Conservation (phyloP, 352 stramenopile genomes). For the Globisporangium nunn region DNA sequence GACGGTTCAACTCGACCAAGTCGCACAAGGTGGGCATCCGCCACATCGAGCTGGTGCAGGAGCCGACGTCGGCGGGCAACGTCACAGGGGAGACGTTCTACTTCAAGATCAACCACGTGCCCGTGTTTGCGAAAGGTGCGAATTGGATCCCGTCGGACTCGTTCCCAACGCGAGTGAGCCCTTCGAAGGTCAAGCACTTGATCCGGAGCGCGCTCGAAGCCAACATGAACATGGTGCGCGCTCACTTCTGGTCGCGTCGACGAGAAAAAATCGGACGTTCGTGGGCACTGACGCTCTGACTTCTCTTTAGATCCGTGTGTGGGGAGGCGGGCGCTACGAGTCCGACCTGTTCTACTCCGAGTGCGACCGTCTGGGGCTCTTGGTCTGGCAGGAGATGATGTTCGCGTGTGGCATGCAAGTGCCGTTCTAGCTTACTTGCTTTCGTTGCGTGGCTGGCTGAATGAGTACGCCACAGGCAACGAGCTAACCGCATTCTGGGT, state of each 20-base stretch:
- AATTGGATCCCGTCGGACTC: slow-evolving; percentile 80
- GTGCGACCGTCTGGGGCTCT: slow-evolving; percentile 74
- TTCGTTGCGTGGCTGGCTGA: not conserved
- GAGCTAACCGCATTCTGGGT: not conserved
- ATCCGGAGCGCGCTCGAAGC: slow-evolving; percentile 45
- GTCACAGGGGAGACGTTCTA: slow-evolving; percentile 56
- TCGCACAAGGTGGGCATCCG: slow-evolving; percentile 53
- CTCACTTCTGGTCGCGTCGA: not conserved
- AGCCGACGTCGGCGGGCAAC: slow-evolving; percentile 35
- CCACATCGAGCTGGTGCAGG: slow-evolving; percentile 48
- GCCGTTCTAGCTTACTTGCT: not conserved
- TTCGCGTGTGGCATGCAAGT: slow-evolving; percentile 84
- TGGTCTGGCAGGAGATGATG: slow-evolving; percentile 90
- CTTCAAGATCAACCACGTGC: slow-evolving; percentile 62
- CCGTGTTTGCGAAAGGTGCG: slow-evolving; percentile 66
- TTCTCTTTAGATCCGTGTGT: slow-evolving; percentile 57
- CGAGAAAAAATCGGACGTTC: not conserved
- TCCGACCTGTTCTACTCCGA: slow-evolving; percentile 74
- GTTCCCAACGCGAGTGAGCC: slow-evolving; percentile 51
- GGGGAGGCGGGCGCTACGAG: slow-evolving; percentile 85
- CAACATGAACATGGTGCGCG: slow-evolving; percentile 81
- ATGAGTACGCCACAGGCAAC: not conserved
- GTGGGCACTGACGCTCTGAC: not conserved
- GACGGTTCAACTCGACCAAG: slow-evolving; percentile 21
- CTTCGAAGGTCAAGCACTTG: slow-evolving; percentile 33